Conservation (phyloP, 78 protist species). For the Fonticula alba region DNA sequence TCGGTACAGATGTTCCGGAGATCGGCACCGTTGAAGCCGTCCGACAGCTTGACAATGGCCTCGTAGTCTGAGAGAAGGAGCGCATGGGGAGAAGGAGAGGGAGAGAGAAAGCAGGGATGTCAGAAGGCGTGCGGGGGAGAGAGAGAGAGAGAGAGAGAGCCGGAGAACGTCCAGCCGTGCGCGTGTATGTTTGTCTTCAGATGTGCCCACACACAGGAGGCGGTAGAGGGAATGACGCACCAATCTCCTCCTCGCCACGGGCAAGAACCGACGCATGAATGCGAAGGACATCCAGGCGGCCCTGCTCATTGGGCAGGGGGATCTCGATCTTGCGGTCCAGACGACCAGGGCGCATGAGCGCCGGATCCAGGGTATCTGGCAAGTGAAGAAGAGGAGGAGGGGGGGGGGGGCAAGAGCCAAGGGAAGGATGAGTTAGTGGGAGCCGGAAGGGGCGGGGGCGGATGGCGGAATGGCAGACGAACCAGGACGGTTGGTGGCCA, state of each 20-base stretch:
- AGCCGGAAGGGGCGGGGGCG: too few species aligned
- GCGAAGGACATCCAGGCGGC: constrained; percentile 71
- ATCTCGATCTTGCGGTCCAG: constrained; percentile 82
- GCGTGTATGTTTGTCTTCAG: neutral
- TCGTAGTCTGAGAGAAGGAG: constrained; percentile 55
- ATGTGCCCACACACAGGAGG: neutral
- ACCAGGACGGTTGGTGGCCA: constrained; percentile 99
- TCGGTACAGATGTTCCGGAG: constrained; percentile 96
- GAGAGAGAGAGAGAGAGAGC: too few species aligned
- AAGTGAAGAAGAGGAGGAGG: too few species aligned
- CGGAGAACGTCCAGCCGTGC: too few species aligned
- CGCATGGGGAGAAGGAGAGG: neutral
- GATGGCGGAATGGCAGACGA: too few species aligned
- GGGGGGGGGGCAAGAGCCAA: too few species aligned
- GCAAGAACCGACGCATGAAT: constrained; percentile 93
- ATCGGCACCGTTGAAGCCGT: constrained; percentile 98
- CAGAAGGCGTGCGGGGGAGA: too few species aligned
- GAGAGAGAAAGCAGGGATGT: too few species aligned
- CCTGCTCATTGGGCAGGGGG: constrained; percentile 91
- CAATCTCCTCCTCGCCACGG: constrained; percentile 86
- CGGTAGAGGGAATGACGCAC: constrained; percentile 14
- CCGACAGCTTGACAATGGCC: constrained; percentile 81
- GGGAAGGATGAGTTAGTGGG: too few species aligned
- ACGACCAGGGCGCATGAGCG: constrained; percentile 92
- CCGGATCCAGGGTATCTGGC: constrained; percentile 92